Conservation (phyloP, 2,329 filamentous ascomycete genomes). For the Fusarium beomiforme region DNA sequence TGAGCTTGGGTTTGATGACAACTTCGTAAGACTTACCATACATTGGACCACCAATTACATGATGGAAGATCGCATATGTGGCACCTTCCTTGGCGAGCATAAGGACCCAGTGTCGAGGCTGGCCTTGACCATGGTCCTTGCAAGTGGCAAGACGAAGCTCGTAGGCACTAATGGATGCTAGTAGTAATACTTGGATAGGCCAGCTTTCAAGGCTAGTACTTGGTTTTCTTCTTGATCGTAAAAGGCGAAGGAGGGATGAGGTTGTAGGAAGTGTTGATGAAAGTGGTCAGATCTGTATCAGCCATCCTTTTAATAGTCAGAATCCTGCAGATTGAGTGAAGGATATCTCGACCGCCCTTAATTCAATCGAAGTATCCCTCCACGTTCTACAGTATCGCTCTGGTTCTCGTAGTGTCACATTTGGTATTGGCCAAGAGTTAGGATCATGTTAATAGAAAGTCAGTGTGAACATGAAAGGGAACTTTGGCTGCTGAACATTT, state of each 20-base stretch:
- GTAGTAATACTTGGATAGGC: not conserved
- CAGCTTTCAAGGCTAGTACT: rapidly evolving
- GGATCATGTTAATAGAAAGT: too few relatives aligned
- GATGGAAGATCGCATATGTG: not conserved
- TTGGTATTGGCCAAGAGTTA: too few relatives aligned
- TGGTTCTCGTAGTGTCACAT: too few relatives aligned
- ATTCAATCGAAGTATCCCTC: not conserved
- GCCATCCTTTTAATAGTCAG: not conserved
- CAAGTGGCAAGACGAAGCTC: not conserved
- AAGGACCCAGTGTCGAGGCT: not conserved
- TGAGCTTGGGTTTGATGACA: not conserved
- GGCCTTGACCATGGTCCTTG: not conserved
- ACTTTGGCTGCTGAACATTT: too few relatives aligned
- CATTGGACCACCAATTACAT: not conserved
- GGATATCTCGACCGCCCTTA: not conserved
- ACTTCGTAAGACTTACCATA: not conserved
- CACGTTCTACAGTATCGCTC: too few relatives aligned
- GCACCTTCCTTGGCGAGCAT: not conserved
- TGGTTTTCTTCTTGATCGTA: not conserved
- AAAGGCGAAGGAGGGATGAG: not conserved
- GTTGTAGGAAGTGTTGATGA: not conserved
- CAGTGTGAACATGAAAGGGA: too few relatives aligned
- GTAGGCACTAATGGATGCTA: not conserved
- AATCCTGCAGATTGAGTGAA: not conserved
- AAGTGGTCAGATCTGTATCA: too few relatives aligned